Base-by-base conservation (phyloP, 2,329 filamentous ascomycete species). In the Ambrosiella cleistominuta region DNA sequence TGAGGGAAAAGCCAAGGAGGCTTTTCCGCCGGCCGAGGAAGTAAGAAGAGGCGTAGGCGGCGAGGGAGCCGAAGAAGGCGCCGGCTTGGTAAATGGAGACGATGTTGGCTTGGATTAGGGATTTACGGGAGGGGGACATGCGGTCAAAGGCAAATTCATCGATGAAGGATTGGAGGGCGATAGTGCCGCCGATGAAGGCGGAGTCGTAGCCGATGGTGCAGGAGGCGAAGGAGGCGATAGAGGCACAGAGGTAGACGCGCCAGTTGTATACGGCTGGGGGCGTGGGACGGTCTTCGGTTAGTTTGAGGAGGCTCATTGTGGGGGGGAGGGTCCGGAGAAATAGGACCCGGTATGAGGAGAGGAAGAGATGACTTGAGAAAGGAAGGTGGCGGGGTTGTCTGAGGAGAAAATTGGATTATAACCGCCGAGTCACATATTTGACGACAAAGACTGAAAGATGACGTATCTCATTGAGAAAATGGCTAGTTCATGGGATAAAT, bases 81-180 rank as follows among this genome's bases (percentile, higher is more conserved):
- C 86, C 86, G 8, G 86, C 87, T 69, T 91, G 87, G 71, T 60
- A 90, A 57, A 85, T 79, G 35, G 83, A 88, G 56, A 89, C 86
- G 61, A 90, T 88, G 68, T 90, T 91, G 64, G 82, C 74, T 65
- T 81, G 82, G 53, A 85, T 71, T 3, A 85, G 69, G 37, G 81
- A 76, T 35, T 81, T 70, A n/a, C 77, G 66, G 2, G 64, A 58
- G 0, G 66, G 57, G 3, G 66, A 68, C 70, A 82, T 77, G 1
- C 69, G 65, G 1, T 68, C 71, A 64, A 89, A 83, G 12, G 72
- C 64, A 67, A 91, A 91, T 66, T 90, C 86, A 1, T 73, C 65
- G 50, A 73, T 51, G 13, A 60, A 60, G 7, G 59, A 60, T 44
- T 55, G 44, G 37, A 91, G 73, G 1, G 83, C 79, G 38, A 90